Conservation (phyloP, 164 flowering plant species). For the Aristolochia contorta region DNA sequence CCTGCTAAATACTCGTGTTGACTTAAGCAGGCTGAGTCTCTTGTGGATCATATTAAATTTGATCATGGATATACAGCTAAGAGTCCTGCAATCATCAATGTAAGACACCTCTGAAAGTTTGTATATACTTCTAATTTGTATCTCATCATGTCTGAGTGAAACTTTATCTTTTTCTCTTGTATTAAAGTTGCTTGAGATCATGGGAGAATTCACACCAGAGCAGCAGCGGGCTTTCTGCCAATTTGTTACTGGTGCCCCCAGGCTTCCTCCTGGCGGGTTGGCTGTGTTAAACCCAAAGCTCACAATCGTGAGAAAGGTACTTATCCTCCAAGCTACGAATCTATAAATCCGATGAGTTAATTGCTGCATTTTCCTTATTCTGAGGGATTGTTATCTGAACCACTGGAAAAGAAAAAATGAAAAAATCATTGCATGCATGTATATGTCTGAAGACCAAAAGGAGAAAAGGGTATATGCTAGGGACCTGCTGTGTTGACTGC, state of each 20-base stretch:
- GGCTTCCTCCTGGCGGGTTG: slow-evolving; percentile 97
- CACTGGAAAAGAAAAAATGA: no score
- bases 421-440: no score
- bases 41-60: slow-evolving; percentile 90
- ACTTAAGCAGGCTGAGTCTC: slow-evolving; percentile 66
- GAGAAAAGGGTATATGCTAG: no score
- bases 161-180: slow-evolving; percentile 6
- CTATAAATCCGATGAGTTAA: no score
- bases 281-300: slow-evolving; percentile 91
- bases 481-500: background rate
- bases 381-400: no score
- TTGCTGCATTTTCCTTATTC: no score
- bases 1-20: background rate
- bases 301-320: slow-evolving; percentile 97
- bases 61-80: slow-evolving; percentile 98
- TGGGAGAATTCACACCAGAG: slow-evolving; percentile 92
- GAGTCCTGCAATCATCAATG: slow-evolving; percentile 84
- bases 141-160: background rate
- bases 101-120: slow-evolving; percentile 16
- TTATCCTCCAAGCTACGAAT: no score
- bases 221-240: slow-evolving; percentile 97
- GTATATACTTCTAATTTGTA: background rate
- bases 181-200: slow-evolving; percentile 79
- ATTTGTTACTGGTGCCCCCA: slow-evolving; percentile 98
- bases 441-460: no score